Conservation (phyloP, 169 alveolate species). For the Plasmodium coatneyi region DNA sequence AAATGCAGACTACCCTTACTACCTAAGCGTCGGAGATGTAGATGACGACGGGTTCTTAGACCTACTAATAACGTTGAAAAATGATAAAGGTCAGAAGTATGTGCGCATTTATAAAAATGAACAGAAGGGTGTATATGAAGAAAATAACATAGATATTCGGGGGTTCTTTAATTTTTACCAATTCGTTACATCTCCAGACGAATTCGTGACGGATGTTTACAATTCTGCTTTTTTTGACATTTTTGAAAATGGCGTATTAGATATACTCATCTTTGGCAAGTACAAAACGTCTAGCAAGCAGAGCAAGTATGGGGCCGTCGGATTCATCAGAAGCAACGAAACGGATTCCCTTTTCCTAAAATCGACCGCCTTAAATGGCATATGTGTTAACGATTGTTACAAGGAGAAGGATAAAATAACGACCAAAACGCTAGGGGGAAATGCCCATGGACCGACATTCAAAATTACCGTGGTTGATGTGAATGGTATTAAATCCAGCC, state of each 20-base stretch:
- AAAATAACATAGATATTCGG: conserved; percentile 14
- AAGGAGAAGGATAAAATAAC: conserved; percentile 50
- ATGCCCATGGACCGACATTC: conserved; percentile 82
- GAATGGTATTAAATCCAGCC: conserved; percentile 80
- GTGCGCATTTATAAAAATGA: conserved; percentile 72
- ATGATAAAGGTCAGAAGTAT: conserved; percentile 64
- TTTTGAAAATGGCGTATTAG: conserved; percentile 79
- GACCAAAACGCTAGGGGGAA: conserved; percentile 55
- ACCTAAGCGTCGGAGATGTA: conserved; percentile 70
- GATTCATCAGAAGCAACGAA: conserved; percentile 51
- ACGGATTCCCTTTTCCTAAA: conserved; percentile 78
- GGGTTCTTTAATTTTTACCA: conserved; percentile 59
- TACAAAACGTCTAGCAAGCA: conserved; percentile 29
- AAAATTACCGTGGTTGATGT: conserved; percentile 85
- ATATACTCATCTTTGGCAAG: conserved; percentile 77
- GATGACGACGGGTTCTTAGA: conserved; percentile 74
- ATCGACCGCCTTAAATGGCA: conserved; percentile 75
- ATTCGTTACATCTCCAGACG: conserved; percentile 40
- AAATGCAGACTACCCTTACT: conserved; percentile 45
- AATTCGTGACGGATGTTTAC: conserved; percentile 44
- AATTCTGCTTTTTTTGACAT: conserved; percentile 81
- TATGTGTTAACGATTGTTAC: conserved; percentile 73
- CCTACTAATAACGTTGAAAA: conserved; percentile 36
- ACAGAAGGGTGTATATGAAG: conserved; percentile 14
- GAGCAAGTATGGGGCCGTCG: conserved; percentile 36